These are phyloP conservation scores for Smittium mucronatum DNA, from an alignment of 371 early-diverging fungal species.

Conservation along the genomic window DNA sequence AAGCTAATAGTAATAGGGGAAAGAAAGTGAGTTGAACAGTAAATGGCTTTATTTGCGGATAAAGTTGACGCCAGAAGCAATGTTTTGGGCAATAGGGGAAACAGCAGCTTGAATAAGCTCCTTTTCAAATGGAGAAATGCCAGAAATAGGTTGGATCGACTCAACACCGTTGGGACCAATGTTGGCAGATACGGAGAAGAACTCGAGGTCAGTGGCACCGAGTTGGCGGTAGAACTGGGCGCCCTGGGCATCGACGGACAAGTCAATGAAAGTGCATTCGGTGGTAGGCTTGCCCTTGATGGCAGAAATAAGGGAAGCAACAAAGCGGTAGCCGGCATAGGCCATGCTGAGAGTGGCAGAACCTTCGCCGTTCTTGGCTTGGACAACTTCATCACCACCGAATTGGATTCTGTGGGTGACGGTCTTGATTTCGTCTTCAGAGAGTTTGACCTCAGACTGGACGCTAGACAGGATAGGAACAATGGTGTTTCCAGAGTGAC, in stretches of 20 bases:
- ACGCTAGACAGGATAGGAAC: constrained; percentile 92
- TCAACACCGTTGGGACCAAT: constrained; percentile 87
- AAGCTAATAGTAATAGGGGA: no score
- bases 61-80: no score
- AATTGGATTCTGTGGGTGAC: constrained; percentile 96
- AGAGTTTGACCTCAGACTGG: constrained; percentile 61
- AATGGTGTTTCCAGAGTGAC: constrained; percentile 98
- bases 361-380: constrained; percentile 97
- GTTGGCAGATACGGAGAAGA: constrained; percentile 91
- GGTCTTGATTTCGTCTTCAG: constrained; percentile 79
- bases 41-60: no score
- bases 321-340: constrained; percentile 92
- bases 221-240: no score
- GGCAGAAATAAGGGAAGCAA: constrained; percentile 83
- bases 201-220: constrained; percentile 64
- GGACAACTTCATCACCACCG: constrained; percentile 99
- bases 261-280: constrained; percentile 86
- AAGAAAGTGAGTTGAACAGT: no score
- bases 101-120: no score
- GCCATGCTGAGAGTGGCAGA: constrained; percentile 98
- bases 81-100: no score
- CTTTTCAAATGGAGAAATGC: no score
- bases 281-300: constrained; percentile 65
- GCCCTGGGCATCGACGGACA: no score
- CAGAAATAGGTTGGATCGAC: constrained; percentile 80